phyloP scores from a whole-genome alignment of 2,329 filamentous ascomycete species.

The Scedosporium aurantiacum region DNA sequence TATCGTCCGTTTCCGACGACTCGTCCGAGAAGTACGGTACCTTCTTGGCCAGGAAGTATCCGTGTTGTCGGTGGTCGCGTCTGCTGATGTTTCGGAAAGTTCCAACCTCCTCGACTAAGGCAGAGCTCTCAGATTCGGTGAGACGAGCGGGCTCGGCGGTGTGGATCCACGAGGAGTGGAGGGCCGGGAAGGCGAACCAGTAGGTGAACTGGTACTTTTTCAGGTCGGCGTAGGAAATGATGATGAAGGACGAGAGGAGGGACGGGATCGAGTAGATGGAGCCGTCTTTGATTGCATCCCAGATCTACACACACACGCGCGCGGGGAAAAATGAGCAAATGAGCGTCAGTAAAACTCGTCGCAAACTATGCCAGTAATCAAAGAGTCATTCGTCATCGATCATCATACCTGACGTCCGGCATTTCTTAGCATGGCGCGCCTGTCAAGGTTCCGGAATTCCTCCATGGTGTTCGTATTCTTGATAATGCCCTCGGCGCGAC shows the following conservation, averaged over 20 bases:
- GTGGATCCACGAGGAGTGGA: constrained; percentile 77
- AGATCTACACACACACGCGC: constrained; percentile 53
- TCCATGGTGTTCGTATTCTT: constrained; percentile 95
- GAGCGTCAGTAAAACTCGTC: neutral
- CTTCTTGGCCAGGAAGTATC: constrained; percentile 91
- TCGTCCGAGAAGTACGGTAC: constrained; percentile 33
- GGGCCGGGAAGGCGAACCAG: constrained; percentile 90
- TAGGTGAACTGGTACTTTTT: constrained; percentile 99
- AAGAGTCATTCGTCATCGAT: constrained; percentile 21
- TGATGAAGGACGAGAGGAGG: constrained; percentile 75
- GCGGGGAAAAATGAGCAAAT: too few species aligned
- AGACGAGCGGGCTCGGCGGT: constrained; percentile 44
- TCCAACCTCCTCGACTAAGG: constrained; percentile 70
- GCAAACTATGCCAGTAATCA: neutral
- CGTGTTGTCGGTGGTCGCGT: constrained; percentile 75
- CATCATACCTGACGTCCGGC: constrained; percentile 59
- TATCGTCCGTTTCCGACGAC: constrained; percentile 27
- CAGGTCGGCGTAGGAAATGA: constrained; percentile 86
- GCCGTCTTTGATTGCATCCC: constrained; percentile 94
- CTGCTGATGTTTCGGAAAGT: constrained; percentile 70
- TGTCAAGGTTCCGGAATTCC: constrained; percentile 79
- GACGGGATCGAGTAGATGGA: constrained; percentile 94
- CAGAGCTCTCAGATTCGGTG: constrained; percentile 58
- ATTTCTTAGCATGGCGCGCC: constrained; percentile 63
- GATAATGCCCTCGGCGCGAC: constrained; percentile 84